Evolutionary conservation across 768 basidiomycete genomes (phyloP).

Genomic region (Serendipita indica): DNA sequence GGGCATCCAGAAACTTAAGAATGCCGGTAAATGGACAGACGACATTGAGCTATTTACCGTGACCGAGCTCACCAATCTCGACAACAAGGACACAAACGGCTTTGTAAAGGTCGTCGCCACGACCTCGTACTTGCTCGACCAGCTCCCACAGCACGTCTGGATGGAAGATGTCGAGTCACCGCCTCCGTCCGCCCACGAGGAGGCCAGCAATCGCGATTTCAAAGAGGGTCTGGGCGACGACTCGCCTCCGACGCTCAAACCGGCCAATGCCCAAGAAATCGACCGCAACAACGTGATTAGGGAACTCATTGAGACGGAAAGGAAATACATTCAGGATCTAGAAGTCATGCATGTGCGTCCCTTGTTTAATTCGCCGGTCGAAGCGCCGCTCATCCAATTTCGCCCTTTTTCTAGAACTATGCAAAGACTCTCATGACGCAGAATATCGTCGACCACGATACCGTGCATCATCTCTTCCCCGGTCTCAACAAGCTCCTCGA

Average conservation of each 20-base stretch:
- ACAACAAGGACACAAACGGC: conserved; percentile 81
- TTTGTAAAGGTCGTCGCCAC: conserved; percentile 90
- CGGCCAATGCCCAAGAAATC: conserved; percentile 33
- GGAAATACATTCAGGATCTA: conserved; percentile 91
- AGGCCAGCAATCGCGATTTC: conserved; percentile 4
- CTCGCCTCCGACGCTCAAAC: conserved; percentile 12
- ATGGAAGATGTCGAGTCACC: conserved; percentile 32
- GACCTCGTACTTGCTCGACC: conserved; percentile 70
- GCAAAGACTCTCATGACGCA: conserved; percentile 66
- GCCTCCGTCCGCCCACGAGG: conserved; percentile 23
- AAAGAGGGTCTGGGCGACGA: conserved; percentile 10
- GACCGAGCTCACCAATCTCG: conserved; percentile 64
- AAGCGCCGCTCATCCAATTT: neutral
- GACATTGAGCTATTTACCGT: conserved; percentile 73
- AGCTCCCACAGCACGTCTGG: conserved; percentile 55
- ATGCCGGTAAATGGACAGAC: conserved; percentile 43
- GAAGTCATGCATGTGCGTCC: conserved; percentile 81
- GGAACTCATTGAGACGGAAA: conserved; percentile 89
- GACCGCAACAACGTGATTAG: conserved; percentile 64
- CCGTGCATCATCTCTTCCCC: conserved; percentile 89
- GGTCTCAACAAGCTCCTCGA: conserved; percentile 90
- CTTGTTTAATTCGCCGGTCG: conserved; percentile 11
- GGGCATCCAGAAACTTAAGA: conserved; percentile 56
- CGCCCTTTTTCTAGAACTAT: conserved; percentile 60
- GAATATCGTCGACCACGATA: conserved; percentile 83